Base-by-base conservation (phyloP, 768 basidiomycete species). In the Coprinopsis sp. region DNA sequence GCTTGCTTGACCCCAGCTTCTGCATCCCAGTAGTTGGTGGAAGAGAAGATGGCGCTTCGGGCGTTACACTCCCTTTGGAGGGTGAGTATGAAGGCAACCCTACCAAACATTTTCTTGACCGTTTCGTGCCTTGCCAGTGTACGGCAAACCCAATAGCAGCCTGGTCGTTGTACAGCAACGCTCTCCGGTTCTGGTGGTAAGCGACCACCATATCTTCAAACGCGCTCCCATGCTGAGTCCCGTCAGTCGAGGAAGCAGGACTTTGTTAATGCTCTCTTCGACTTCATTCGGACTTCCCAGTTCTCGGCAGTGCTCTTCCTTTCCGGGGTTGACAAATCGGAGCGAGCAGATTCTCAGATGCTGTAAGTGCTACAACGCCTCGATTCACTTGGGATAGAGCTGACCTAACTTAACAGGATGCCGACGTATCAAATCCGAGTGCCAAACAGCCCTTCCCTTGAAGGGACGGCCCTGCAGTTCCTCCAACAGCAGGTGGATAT, bases 261-360 rank as follows among this genome's bases (percentile, higher is more conserved):
- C 13, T 91, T 87, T 57, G 71, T 82, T 40, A 63, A 71, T 7
- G 56, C 72, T 2, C 64, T 91, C 8, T 61, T 82, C 37, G 59
- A 72, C 2, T 91, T 87, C 61, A 68, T 86, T 42, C 59, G 69
- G 39, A 52, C 61, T 2, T 77, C 73, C 16, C 68, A 70, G 21
- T 69, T 82, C 38, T 66, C 69, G 4, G 70, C 75, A 29, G 74
- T 76, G 12, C 64, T 91, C 25, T 73, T 92, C 55, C 65, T 90
- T 19, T 79, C 85, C 13, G 87, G 88, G 21, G 73, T 91, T n/a
- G 84, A 91, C 59, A 70, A 78, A 23, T 77, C 81, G 12, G 79
- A 84, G 54, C 75, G 89, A 52, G 80, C 81, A 19, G 89, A 92
- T 57, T 65, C 73, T 1, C 90, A 92, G 56, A 88, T 91, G 81